Evolutionary conservation across 441 rosid genomes (phyloP), one percentile per base, ranked within the genome.

Genomic region (Eutrema salsugineum): DNA sequence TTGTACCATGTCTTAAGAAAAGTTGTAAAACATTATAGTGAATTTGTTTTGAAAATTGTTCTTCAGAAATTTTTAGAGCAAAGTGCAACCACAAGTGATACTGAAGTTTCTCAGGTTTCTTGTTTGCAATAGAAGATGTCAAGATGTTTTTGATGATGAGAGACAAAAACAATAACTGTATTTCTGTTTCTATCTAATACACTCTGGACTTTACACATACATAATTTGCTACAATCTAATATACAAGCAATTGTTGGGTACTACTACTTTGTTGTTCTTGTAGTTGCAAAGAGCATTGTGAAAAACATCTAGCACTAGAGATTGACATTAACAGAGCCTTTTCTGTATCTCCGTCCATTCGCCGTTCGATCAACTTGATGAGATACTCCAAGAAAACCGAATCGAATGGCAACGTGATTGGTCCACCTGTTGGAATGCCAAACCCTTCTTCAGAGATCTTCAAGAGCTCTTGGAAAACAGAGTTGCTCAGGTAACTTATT

Each of bases 381-480:
- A 67, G 59, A 58, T 60, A 75, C 48, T 67, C 69, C 68, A 82
- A 3, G 19, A 75, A 72, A 12, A 14, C 68, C 1, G 80, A 75
- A 55, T 84, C 79, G 10, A 77, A 80, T 2, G 84, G 78, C 53
- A 84, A 71, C 0, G 68, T 80, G 20, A 82, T 78, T 10, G 83
- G 82, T 14, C 82, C 75, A 0, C 24, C 38, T 0, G 75, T 36
- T 0, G 66, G 44, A 1, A 78, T 35, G 9, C 88, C 83, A 19
- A 79, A 81, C 64, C 79, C 82, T 63, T 85, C 84, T 65, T 81
- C 85, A 9, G 83, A 60, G 11, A 81, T 60, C 24, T 72, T 81
- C 39, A 83, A 62, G 19, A 83, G 78, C 66, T 81, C 80, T 61
- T 60, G 54, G 38, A 81, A 46, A 61, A 85, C 9, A 20, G 33